Base-by-base conservation (phyloP, 257 asterid genomes). In the Galeopsis tetrahit region DNA sequence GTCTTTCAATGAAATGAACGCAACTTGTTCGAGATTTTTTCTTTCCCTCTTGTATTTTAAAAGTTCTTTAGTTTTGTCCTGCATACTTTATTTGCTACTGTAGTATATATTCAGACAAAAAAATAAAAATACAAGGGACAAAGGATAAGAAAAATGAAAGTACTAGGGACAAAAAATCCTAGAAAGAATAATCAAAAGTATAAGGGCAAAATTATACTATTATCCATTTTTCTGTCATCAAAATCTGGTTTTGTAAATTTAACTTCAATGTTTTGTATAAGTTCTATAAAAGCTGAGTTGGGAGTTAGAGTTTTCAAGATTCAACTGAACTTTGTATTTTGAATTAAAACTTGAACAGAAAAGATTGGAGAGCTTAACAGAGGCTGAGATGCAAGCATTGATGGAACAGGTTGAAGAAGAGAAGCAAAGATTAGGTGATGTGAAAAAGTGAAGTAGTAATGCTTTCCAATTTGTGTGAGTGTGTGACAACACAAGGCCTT, bases 341-440 rank as follows among this genome's bases (percentile, higher is more conserved):
- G 17, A 10, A 34, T 9, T 49, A 49, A 48, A 48, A 49, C 28
- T 28, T 57, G 5, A 60, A 56, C 97, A 93, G 97, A 93, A 93
- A 88, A 84, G 97, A 48, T 63, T 93, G 81, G 98, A 93, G 84
- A 89, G 96, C 84, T 84, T 93, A 78, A 93, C 96, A 52, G 96
- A 93, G 82, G 96, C 96, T 28, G 98, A 91, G 83, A 73, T 86
- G 42, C 82, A 79, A 81, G 89, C 79, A 74, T 70, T 93, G 88
- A 79, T 91, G 14, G 91, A 91, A 80, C 97, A 93, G 79, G 96
- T 91, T 40, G 97, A 91, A 84, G 97, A 91, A 86, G 98, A 93
- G 85, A 93, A 93, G 85, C 83, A 79, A 53, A 82, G 79, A 2
- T 72, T 86, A 73, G 78, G 82, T 35, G 79, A 82, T 46, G 88